Conservation (phyloP, 129 eudicot species). For the Escallonia herrerae region DNA sequence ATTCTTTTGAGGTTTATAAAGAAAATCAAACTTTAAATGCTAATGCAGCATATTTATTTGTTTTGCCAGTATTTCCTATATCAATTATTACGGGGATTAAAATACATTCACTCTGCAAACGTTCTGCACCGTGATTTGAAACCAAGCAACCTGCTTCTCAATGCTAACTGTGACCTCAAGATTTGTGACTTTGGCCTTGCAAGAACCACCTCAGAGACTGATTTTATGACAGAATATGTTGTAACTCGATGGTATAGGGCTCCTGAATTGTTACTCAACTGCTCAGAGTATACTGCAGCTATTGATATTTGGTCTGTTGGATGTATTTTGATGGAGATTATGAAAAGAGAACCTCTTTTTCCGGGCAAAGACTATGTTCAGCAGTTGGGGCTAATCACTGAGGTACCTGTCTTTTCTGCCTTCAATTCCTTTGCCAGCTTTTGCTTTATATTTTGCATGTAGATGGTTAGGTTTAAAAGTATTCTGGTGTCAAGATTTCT, state of each 20-base stretch:
- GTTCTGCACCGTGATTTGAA: conserved; percentile 90
- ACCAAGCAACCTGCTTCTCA: conserved; percentile 85
- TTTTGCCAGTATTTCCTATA: conserved; percentile 74
- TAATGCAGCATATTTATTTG: not conserved
- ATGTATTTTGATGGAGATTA: conserved; percentile 85
- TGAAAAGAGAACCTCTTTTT: conserved; percentile 74
- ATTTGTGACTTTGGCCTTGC: conserved; percentile 97
- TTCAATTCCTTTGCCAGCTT: not conserved
- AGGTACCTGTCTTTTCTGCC: conserved; percentile 37
- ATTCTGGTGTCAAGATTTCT: not conserved
- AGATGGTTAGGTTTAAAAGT: not conserved
- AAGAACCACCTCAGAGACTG: conserved; percentile 83
- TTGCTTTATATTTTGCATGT: not conserved
- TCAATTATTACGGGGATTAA: conserved; percentile 75
- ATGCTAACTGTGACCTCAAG: conserved; percentile 90
- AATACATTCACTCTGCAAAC: conserved; percentile 80
- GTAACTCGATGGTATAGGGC: conserved; percentile 96
- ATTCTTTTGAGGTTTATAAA: not conserved
- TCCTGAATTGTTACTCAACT: conserved; percentile 78
- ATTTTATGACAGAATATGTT: conserved; percentile 91
- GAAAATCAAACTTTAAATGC: not conserved
- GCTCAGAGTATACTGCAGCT: conserved; percentile 92
- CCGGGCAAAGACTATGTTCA: conserved; percentile 94
- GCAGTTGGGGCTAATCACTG: conserved; percentile 70
- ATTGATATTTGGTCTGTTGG: conserved; percentile 97